phyloP scores from a whole-genome alignment of 176 grass and related monocot species.

The Canna indica region DNA sequence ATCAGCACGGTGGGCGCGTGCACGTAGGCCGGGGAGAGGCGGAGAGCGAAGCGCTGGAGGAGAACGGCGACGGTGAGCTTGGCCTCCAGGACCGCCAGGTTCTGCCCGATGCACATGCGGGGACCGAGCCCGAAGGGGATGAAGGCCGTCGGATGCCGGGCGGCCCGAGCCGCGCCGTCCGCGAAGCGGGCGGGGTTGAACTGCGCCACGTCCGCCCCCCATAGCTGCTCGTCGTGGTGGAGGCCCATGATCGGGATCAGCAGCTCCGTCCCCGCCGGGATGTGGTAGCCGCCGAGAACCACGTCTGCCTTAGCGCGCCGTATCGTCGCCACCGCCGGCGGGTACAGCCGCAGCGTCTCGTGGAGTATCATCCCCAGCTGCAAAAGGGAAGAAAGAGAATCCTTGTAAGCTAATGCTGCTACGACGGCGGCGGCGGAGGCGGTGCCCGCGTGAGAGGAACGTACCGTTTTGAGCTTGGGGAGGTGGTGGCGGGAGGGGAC shows the following conservation, averaged over 20 bases:
- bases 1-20: conserved; percentile 92
- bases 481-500: conserved; percentile 77
- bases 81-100: conserved; percentile 80
- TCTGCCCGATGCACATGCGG: conserved; percentile 98
- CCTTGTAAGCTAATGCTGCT: not conserved
- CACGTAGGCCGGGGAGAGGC: conserved; percentile 73
- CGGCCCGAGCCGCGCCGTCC: conserved; percentile 43
- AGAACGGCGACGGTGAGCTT: conserved; percentile 79
- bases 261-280: conserved; percentile 75
- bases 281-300: conserved; percentile 48
- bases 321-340: conserved; percentile 89
- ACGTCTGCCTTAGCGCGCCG: conserved; percentile 80
- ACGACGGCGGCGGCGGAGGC: too few species aligned
- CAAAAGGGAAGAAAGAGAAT: too few species aligned
- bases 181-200: conserved; percentile 85
- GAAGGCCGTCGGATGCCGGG: conserved; percentile 69
- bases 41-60: conserved; percentile 78
- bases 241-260: conserved; percentile 96
- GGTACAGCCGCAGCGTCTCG: conserved; percentile 93
- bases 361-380: conserved; percentile 91
- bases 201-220: conserved; percentile 67
- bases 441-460: not conserved
- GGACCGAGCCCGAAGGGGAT: conserved; percentile 96
- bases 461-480: conserved; percentile 81
- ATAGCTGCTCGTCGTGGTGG: conserved; percentile 76